Base-by-base conservation (phyloP, 2,329 filamentous ascomycete species). In the Ophiosphaerella korrae region DNA sequence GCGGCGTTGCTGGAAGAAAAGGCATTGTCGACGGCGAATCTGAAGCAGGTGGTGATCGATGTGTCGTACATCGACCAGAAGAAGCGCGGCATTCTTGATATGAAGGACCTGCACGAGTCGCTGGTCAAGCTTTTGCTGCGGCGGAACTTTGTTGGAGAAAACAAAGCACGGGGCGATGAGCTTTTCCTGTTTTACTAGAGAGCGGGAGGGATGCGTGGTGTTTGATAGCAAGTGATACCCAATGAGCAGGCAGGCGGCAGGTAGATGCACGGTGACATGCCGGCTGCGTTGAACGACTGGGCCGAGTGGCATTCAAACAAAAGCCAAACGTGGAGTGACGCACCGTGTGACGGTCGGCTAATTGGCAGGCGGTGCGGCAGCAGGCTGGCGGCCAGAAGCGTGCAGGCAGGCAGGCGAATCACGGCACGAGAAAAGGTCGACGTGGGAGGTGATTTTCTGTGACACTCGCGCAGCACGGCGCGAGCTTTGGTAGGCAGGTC, bases 11-110 rank as follows among this genome's bases (percentile, higher is more conserved):
- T 96, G 31, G 88, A 95, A 34, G 85, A 91, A 84, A 88, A 88
- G 32, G 86, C 88, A 2, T 75, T 97, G 38, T 89, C 86, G 23
- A 74, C 89, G 29, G 81, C 84, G 31, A 83, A 88, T 52, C 74
- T 97, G 46, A 85, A 91, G 75, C 84, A 90, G 39, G 83, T 99
- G 31, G 84, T 97, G 7, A 83, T 97, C 29, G 94, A 99, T 75
- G 91, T 90, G 12, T 96, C 92, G 7, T 88, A 96, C 69, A 89
- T 97, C 59, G 93, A 99, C 74, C 85, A 89, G 74, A 99, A 99
- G 82, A 96, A 96, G 80, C 83, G 92, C 40, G 91, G 92, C 0
- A 85, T 99, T 57, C 85, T 96, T 73, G 94, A 97, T 68, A 97
- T 97, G 90, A 91, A 89, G 73, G 94, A 99, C 54, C 90, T 90